These are phyloP conservation scores for Leishmania major DNA, from an alignment of 208 protist genomes.

Conservation along the genomic window DNA sequence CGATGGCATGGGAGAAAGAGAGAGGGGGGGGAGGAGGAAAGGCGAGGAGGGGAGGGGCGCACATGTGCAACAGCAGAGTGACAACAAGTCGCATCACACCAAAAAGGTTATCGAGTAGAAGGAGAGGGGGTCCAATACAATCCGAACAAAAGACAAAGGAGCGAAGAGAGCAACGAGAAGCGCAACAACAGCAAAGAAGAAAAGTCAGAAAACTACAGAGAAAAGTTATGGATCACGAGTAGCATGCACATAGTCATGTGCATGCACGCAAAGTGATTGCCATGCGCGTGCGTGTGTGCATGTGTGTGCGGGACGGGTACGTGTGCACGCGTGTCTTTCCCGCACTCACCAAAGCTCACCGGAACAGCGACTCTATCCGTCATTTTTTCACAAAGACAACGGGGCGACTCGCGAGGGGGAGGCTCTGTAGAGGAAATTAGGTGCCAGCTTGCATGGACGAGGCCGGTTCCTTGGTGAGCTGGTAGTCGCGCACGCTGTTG, in stretches of 20 bases:
- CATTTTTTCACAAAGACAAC: background rate
- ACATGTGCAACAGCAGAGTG: background rate
- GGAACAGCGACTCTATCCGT: background rate
- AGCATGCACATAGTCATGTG: background rate
- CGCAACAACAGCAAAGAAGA: background rate
- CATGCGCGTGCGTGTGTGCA: no score
- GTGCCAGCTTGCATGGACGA: background rate
- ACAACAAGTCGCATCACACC: background rate
- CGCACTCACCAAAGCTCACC: background rate
- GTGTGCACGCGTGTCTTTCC: background rate
- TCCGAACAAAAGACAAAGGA: background rate
- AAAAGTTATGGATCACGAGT: background rate
- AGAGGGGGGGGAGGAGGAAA: background rate
- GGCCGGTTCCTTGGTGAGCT: slow-evolving; percentile 32
- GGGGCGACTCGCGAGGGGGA: background rate
- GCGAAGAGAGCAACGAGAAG: background rate
- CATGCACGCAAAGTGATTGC: background rate
- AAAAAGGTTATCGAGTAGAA: background rate
- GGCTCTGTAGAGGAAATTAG: background rate
- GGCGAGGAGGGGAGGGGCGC: background rate
- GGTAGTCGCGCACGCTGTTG: slow-evolving; percentile 83
- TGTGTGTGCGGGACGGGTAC: background rate
- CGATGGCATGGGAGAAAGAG: background rate
- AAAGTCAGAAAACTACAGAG: background rate
- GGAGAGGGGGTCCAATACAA: background rate